Percentiles rank a stretch among this genome's conserved stretches.
These are phyloP conservation scores for Geranomyces variabilis DNA, from an alignment of 192 early-diverging fungal genomes.

Conservation along the genomic window DNA sequence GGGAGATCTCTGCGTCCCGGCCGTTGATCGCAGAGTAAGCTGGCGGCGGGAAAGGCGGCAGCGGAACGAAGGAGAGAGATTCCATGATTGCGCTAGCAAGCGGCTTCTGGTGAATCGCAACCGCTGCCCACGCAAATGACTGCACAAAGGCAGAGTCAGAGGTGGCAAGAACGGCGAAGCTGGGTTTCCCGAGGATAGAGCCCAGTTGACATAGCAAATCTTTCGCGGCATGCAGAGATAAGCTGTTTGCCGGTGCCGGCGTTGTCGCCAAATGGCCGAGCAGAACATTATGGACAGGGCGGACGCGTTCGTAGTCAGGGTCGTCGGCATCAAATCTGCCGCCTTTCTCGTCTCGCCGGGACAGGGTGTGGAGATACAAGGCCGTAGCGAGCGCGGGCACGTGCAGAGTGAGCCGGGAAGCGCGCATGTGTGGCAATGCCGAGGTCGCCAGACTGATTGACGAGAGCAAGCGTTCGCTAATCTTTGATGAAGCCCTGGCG, in stretches of 20 bases:
- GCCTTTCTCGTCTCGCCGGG: background rate
- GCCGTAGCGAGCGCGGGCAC: slow-evolving; percentile 14
- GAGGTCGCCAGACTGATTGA: slow-evolving; percentile 3
- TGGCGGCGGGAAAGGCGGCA: no score
- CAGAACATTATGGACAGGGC: background rate
- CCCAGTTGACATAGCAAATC: background rate
- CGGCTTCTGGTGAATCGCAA: background rate
- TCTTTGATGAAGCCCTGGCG: no score
- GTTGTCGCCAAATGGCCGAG: background rate
- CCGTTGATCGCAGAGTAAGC: no score
- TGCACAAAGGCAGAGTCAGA: slow-evolving; percentile 7
- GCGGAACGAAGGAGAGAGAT: slow-evolving; percentile 4
- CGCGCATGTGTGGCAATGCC: no score
- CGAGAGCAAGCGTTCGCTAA: slow-evolving; percentile 1
- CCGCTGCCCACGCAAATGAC: background rate
- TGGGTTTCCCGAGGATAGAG: background rate
- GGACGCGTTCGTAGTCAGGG: slow-evolving; percentile 3
- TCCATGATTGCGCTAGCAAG: background rate
- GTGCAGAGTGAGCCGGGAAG: background rate
- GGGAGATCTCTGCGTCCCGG: no score
- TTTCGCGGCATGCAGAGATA: background rate
- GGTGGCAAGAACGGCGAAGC: slow-evolving; percentile 4
- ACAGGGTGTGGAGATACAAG: slow-evolving; percentile 20
- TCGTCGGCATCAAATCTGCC: slow-evolving; percentile 15
- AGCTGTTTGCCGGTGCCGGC: background rate